Percentiles rank a stretch among this genome's conserved stretches.
Conservation (phyloP, 2,329 filamentous ascomycete genomes). For the Davidsoniella australis region DNA sequence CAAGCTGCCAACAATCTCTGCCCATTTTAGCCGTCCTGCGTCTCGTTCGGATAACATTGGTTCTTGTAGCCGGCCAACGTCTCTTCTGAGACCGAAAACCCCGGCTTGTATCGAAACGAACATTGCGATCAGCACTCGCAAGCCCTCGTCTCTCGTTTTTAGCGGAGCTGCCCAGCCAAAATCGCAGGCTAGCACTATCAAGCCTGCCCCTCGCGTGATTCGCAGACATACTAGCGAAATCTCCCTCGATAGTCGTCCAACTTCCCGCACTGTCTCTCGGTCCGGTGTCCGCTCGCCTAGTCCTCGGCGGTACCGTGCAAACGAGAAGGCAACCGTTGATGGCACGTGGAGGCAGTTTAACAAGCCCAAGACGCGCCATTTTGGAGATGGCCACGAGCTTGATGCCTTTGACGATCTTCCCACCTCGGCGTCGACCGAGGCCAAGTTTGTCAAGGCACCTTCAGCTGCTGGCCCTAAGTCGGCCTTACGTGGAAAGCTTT, state of each 20-base stretch:
- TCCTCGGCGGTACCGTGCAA: slow-evolving; percentile 27
- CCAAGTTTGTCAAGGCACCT: slow-evolving; percentile 67
- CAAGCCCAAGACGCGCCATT: slow-evolving; percentile 27
- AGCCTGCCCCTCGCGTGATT: slow-evolving; percentile 45
- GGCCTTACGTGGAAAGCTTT: slow-evolving; percentile 36
- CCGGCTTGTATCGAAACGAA: slow-evolving; percentile 40
- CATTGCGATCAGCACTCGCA: slow-evolving; percentile 23
- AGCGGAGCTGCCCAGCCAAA: slow-evolving; percentile 56
- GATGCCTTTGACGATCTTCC: slow-evolving; percentile 90
- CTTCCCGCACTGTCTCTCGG: slow-evolving; percentile 40
- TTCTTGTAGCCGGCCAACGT: slow-evolving; percentile 5
- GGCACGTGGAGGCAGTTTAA: slow-evolving; percentile 14
- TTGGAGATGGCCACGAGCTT: slow-evolving; percentile 83
- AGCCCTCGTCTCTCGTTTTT: slow-evolving; percentile 59
- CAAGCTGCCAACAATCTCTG: slow-evolving; percentile 33
- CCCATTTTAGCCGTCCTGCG: slow-evolving; percentile 32
- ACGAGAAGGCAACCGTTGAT: slow-evolving; percentile 14
- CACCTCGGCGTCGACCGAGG: slow-evolving; percentile 68
- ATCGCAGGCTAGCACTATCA: slow-evolving; percentile 62
- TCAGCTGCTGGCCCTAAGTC: slow-evolving; percentile 51
- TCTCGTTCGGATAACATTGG: slow-evolving; percentile 17
- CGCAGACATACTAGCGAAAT: slow-evolving; percentile 72
- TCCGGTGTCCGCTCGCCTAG: slow-evolving; percentile 43
- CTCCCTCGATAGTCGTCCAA: slow-evolving; percentile 38
- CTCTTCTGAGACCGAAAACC: slow-evolving; percentile 46